Percentiles rank a stretch among this genome's conserved stretches.
Evolutionary conservation across 306 rosid genomes (phyloP).

Genomic region (Nissolia schottii): DNA sequence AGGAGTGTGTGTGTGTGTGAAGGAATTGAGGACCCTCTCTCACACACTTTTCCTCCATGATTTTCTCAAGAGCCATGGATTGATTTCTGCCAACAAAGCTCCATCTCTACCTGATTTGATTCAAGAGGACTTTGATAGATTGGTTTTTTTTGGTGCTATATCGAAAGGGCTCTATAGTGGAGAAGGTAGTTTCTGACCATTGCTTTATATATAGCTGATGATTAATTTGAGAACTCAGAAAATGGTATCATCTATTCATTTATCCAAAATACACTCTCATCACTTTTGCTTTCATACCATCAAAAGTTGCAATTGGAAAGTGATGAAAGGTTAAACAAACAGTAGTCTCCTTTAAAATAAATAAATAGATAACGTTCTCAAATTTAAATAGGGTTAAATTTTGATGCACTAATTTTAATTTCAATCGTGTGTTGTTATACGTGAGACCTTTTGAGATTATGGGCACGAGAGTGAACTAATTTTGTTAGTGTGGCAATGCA

Average conservation of each 20-base stretch:
- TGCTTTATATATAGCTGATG: slow-evolving; percentile 52
- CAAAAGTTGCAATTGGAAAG: slow-evolving; percentile 30
- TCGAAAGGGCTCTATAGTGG: slow-evolving; percentile 44
- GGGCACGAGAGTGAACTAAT: too few relatives aligned
- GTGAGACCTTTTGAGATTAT: too few relatives aligned
- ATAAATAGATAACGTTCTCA: neutral
- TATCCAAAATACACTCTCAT: slow-evolving; percentile 21
- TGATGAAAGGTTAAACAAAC: neutral
- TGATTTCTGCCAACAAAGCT: slow-evolving; percentile 35
- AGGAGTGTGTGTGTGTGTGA: slow-evolving; percentile 33
- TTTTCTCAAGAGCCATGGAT: slow-evolving; percentile 34
- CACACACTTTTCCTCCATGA: slow-evolving; percentile 35
- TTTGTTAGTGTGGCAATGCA: too few relatives aligned
- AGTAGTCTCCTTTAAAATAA: slow-evolving; percentile 7
- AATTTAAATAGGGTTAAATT: too few relatives aligned
- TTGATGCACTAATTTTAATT: too few relatives aligned
- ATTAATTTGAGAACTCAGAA: slow-evolving; percentile 9
- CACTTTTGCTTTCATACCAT: slow-evolving; percentile 26
- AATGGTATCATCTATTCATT: slow-evolving; percentile 34
- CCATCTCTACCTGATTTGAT: slow-evolving; percentile 30
- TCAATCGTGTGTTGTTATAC: too few relatives aligned
- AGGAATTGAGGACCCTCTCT: slow-evolving; percentile 4
- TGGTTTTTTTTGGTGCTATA: neutral
- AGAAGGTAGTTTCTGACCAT: slow-evolving; percentile 28
- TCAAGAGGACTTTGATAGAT: slow-evolving; percentile 33